Evolutionary conservation across 2,329 filamentous ascomycete genomes (phyloP).

Genomic region (Cryphonectria radicalis): DNA sequence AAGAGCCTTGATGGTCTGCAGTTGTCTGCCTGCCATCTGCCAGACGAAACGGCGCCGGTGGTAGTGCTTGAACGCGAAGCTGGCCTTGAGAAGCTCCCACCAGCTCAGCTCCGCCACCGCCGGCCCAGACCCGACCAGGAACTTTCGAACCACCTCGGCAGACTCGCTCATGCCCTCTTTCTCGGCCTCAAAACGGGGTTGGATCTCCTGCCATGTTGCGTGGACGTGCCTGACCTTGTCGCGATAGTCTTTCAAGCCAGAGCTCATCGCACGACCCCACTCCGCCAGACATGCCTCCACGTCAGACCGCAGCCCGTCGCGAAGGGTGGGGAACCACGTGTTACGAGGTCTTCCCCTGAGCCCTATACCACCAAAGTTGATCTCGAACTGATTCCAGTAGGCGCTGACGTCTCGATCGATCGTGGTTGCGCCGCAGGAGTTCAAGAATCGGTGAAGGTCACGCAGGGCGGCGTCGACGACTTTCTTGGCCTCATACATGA

Average conservation of each 20-base stretch:
- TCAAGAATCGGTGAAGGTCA: slow-evolving; percentile 36
- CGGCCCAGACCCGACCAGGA: slow-evolving; percentile 33
- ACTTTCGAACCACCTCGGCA: not conserved
- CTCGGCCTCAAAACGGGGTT: slow-evolving; percentile 38
- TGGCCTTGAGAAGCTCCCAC: slow-evolving; percentile 58
- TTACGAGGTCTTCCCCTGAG: slow-evolving; percentile 19
- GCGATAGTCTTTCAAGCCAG: slow-evolving; percentile 27
- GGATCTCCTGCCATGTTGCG: slow-evolving; percentile 48
- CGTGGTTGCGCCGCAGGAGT: slow-evolving; percentile 6
- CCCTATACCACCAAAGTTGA: slow-evolving; percentile 36
- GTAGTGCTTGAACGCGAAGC: slow-evolving; percentile 48
- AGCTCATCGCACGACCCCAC: slow-evolving; percentile 39
- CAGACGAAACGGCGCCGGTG: slow-evolving; percentile 46
- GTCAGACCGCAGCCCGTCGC: slow-evolving; percentile 34
- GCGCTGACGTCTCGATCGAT: slow-evolving; percentile 30
- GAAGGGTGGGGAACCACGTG: slow-evolving; percentile 17
- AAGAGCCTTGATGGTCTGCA: slow-evolving; percentile 52
- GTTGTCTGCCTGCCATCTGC: slow-evolving; percentile 54
- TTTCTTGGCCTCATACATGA: slow-evolving; percentile 60
- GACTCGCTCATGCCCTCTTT: not conserved
- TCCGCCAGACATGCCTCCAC: slow-evolving; percentile 36
- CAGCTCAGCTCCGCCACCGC: slow-evolving; percentile 38
- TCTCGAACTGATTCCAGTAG: slow-evolving; percentile 45
- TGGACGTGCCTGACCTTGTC: slow-evolving; percentile 43
- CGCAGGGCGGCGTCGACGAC: slow-evolving; percentile 44